phyloP scores from a whole-genome alignment of 805 yeast genomes.

The Yarrowia keelungensis region DNA sequence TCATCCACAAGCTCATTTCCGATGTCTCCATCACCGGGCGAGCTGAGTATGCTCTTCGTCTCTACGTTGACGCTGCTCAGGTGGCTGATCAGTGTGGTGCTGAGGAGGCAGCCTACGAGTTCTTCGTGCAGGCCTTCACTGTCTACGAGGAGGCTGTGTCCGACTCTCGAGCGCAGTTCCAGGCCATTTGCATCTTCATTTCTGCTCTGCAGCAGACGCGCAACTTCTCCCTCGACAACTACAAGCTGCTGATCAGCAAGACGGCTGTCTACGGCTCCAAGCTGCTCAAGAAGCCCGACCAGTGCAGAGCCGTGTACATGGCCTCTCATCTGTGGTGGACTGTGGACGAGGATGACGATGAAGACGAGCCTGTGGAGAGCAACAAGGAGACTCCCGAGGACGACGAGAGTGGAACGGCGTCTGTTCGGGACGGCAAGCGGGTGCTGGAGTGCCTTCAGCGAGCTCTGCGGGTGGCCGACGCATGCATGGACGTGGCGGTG shows the following conservation, averaged over 20 bases:
- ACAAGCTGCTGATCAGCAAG: conserved; percentile 81
- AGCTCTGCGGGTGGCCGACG: conserved; percentile 87
- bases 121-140: conserved; percentile 85
- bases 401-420: conserved; percentile 16
- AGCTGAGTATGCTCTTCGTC: conserved; percentile 52
- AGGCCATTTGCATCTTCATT: conserved; percentile 58
- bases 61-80: conserved; percentile 70
- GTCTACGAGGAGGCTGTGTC: conserved; percentile 73
- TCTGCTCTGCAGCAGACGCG: conserved; percentile 61
- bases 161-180: conserved; percentile 62
- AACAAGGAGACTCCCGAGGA: conserved; percentile 44
- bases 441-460: conserved; percentile 92
- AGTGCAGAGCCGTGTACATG: conserved; percentile 85
- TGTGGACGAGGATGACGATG: conserved; percentile 63
- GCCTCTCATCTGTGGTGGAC: conserved; percentile 97
- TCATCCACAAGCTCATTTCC: conserved; percentile 69
- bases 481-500: conserved; percentile 81
- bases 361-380: conserved; percentile 51
- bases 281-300: conserved; percentile 89
- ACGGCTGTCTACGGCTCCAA: conserved; percentile 88
- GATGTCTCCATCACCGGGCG: conserved; percentile 59
- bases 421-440: conserved; percentile 58
- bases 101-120: conserved; percentile 81
- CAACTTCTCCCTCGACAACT: conserved; percentile 66
- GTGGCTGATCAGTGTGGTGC: conserved; percentile 78